Base-by-base conservation (phyloP, 2,329 filamentous ascomycete genomes). In the Diplocarpon mali region DNA sequence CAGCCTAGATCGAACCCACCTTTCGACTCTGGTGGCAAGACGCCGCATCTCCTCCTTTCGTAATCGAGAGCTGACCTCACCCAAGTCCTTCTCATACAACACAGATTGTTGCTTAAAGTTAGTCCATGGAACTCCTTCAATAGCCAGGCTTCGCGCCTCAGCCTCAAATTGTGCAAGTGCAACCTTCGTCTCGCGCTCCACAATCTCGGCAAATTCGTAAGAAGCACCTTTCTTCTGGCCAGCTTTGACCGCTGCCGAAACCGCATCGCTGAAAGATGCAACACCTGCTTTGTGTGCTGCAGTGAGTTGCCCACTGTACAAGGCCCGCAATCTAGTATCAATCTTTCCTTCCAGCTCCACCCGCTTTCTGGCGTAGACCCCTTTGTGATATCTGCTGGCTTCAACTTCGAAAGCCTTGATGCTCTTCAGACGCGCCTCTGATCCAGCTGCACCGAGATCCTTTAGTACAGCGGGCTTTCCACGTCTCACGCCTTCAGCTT, bases 171-270 rank as follows among this genome's bases (percentile, higher is more conserved):
- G 75, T 13, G 79, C 73, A 30, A 95, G 62, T 0, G 87, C 80
- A 61, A 78, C 78, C 57, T 75, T 75, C 67, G 92, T 94, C 63
- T 95, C 85, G 45, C 78, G 73, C 32, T 79, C 77, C 5, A 98
- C 92, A 56, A 96, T 95, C 54, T 93, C 84, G 16, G 89, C 88
- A 64, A 98, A 98, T 61, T 98, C 92, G 60, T 98, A 96, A 42
- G 76, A 75, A 7, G 80, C 83, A 16, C 89, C 89, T 44, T 88
- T 87, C 70, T 94, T 95, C 64, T 96, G 90, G 2, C 90, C 90
- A 20, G 77, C 72, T 66, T 96, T 98, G 53, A 98, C 89, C 39
- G 86, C 83, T 42, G 71, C 68, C n/a, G 80, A 79, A 38, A 98
- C 92, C 2, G 88, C 83, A 29, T 95, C 86, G 58, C 80, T 88